These are phyloP conservation scores for Globisporangium cylindrosporum DNA, from an alignment of 352 stramenopile species.

Conservation along the genomic window DNA sequence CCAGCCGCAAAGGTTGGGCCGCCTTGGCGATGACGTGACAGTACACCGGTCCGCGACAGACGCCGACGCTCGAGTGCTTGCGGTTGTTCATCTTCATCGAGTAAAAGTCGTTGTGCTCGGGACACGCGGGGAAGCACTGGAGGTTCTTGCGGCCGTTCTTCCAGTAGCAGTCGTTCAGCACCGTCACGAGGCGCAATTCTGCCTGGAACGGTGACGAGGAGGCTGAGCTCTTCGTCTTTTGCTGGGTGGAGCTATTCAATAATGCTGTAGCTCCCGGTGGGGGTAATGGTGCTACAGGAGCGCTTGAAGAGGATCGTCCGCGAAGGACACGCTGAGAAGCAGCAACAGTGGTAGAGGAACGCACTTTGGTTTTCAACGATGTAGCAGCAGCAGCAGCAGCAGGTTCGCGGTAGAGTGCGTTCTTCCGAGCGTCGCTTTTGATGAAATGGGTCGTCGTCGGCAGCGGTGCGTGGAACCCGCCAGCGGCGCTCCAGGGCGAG, in stretches of 20 bases:
- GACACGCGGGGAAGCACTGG: constrained; percentile 86
- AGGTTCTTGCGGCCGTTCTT: constrained; percentile 90
- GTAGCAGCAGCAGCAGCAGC: not conserved
- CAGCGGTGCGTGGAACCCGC: not conserved
- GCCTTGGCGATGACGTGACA: constrained; percentile 60
- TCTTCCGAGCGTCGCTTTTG: not conserved
- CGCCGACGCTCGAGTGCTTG: constrained; percentile 81
- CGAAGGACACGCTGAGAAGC: not conserved
- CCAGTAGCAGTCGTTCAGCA: constrained; percentile 80
- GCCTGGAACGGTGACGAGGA: constrained; percentile 1
- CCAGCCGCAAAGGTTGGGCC: not conserved
- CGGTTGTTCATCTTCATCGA: constrained; percentile 90
- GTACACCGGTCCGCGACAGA: constrained; percentile 79
- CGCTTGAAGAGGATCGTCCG: not conserved
- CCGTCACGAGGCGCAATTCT: constrained; percentile 46
- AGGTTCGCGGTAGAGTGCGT: not conserved
- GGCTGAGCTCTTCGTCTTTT: not conserved
- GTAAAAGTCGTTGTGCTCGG: constrained; percentile 87
- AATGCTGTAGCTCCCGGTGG: not conserved
- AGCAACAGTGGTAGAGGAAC: not conserved
- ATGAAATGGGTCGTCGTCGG: not conserved
- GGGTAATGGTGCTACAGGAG: not conserved
- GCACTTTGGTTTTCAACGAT: not conserved
- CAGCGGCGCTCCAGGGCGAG: not conserved
- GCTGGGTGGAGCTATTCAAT: not conserved